A percentile compares a stretch with the other conserved stretches of the same genome.
These are phyloP conservation scores for Nemania sp. DNA, from an alignment of 2,329 filamentous ascomycete genomes.

Conservation along the genomic window DNA sequence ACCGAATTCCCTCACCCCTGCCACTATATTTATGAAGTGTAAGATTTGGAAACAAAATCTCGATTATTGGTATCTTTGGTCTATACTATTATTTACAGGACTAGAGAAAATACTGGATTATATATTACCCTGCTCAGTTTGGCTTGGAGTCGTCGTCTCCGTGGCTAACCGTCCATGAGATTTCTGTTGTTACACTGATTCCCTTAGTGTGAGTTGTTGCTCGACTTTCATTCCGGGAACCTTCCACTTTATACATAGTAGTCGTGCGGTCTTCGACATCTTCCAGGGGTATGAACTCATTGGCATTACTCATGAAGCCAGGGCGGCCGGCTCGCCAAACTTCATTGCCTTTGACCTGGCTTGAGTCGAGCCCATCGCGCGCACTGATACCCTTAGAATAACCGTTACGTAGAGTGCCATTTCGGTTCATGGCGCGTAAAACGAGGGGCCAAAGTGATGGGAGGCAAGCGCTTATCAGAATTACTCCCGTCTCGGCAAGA, in stretches of 20 bases:
- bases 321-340: constrained; percentile 15
- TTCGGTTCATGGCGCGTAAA: background rate
- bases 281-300: constrained; percentile 21
- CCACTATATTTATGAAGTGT: no score
- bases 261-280: constrained; percentile 12
- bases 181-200: constrained; percentile 22
- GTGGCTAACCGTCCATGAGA: constrained; percentile 12
- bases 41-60: background rate
- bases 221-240: background rate
- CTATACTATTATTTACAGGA: background rate
- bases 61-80: background rate
- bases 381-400: constrained; percentile 12
- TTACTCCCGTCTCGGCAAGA: constrained; percentile 35
- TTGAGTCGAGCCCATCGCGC: constrained; percentile 2
- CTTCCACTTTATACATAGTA: constrained; percentile 1
- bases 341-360: constrained; percentile 3
- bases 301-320: constrained; percentile 1
- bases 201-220: background rate
- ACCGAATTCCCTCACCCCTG: no score
- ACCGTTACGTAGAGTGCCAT: background rate
- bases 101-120: background rate
- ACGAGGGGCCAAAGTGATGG: constrained; percentile 24
- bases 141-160: background rate
- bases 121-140: background rate
- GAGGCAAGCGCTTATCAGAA: constrained; percentile 37